These are phyloP conservation scores for Colletotrichum zoysiae DNA, from an alignment of 2,329 filamentous ascomycete genomes.

Conservation along the genomic window DNA sequence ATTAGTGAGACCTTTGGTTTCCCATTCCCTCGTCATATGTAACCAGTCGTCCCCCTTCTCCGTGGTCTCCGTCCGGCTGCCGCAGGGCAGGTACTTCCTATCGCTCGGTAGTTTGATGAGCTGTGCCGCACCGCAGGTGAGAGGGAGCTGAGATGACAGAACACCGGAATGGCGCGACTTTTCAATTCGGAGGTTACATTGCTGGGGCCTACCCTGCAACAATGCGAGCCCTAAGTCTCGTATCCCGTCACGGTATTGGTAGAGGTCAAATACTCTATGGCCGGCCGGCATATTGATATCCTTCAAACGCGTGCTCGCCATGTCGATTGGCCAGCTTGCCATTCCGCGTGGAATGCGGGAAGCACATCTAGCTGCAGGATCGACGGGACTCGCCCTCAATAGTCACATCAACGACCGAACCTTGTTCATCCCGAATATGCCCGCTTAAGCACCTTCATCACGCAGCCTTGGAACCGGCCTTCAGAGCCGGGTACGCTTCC, in stretches of 20 bases:
- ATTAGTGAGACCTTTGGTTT: not conserved
- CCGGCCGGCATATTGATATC: not conserved
- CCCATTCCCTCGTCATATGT: not conserved
- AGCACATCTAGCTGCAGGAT: constrained; percentile 27
- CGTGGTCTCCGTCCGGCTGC: not conserved
- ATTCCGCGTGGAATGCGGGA: constrained; percentile 23
- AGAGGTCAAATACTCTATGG: not conserved
- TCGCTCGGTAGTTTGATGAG: constrained; percentile 1
- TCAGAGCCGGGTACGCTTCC: not conserved
- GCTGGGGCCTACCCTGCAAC: constrained; percentile 23
- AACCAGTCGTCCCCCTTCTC: not conserved
- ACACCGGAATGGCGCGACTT: constrained; percentile 28
- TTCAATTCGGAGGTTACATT: constrained; percentile 29
- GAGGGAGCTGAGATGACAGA: not conserved
- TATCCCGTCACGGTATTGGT: not conserved
- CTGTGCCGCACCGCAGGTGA: not conserved
- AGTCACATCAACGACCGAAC: constrained; percentile 28
- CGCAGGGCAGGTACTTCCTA: not conserved
- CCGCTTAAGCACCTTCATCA: constrained; percentile 1
- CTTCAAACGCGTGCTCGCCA: constrained; percentile 5
- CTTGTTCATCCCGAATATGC: constrained; percentile 15
- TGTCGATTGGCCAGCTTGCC: not conserved
- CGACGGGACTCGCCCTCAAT: constrained; percentile 31
- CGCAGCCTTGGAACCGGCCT: not conserved
- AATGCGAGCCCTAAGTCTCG: constrained; percentile 4